Conservation (phyloP, 2,329 filamentous ascomycete species). For the Neonectria magnoliae region DNA sequence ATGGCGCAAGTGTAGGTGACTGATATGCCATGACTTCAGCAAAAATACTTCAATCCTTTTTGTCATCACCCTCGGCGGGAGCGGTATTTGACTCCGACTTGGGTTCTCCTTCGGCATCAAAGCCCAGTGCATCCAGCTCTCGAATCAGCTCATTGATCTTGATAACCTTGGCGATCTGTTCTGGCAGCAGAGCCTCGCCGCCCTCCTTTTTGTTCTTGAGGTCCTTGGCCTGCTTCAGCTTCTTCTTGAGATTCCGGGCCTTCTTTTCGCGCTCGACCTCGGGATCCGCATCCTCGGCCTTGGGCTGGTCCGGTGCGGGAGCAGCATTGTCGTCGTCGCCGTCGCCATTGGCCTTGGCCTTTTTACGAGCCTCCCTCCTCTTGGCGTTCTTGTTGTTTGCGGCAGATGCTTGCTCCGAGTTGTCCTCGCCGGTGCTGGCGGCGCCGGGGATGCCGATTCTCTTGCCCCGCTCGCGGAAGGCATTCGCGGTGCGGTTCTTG, state of each 20-base stretch:
- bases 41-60: constrained; percentile 37
- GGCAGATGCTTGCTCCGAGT: constrained; percentile 57
- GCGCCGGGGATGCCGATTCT: constrained; percentile 77
- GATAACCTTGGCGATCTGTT: constrained; percentile 97
- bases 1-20: not conserved
- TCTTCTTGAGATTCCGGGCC: constrained; percentile 90
- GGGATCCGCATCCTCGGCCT: constrained; percentile 64
- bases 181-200: constrained; percentile 84
- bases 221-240: constrained; percentile 91
- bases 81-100: constrained; percentile 43
- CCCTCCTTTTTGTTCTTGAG: constrained; percentile 90
- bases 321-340: constrained; percentile 67
- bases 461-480: constrained; percentile 78
- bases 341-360: constrained; percentile 68
- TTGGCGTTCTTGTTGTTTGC: constrained; percentile 89
- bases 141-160: constrained; percentile 94
- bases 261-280: constrained; percentile 91
- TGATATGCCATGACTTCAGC: not conserved
- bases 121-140: constrained; percentile 85
- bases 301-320: constrained; percentile 28
- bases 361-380: constrained; percentile 65
- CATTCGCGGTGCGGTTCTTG: constrained; percentile 89
- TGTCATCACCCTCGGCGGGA: constrained; percentile 21
- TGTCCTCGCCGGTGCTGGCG: constrained; percentile 63
- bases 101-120: constrained; percentile 79